Base-by-base conservation (phyloP, 2,329 filamentous ascomycete species). In the Leptographium lundbergii region DNA sequence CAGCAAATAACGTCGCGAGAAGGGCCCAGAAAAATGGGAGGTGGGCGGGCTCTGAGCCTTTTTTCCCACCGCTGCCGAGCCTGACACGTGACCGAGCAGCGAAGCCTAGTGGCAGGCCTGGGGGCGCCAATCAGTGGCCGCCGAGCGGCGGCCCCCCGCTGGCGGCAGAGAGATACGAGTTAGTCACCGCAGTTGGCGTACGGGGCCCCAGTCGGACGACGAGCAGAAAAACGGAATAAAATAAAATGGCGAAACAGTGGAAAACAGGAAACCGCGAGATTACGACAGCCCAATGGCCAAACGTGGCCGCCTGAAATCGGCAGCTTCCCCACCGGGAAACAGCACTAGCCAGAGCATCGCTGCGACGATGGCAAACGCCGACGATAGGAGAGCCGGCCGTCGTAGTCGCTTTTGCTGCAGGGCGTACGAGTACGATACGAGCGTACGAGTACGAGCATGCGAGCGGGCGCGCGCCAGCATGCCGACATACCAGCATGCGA, bases 1-100 rank as follows among this genome's bases (percentile, higher is more conserved):
- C 54, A 57, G 34, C 36, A 57, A 57, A 59, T 34, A 53, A 50
- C 24, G 32, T 22, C 54, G 54, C 39, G 32, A 42, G 51, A 19
- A 27, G 45, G 36, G 32, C 39, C 29, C 6, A 24, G 36, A 56
- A 54, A 57, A 48, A 56, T 6, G 27, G 42, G 42, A 19, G 47
- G 36, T 14, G 54, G 54, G 57, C 55, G 56, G 60, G 57, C 60
- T 61, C 55, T 59, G 60, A 61, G 60, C 60, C 60, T 61, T 61
- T 61, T 61, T 54, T 34, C 34, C 52, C 47, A 53, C 29, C 24
- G 48, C 29, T 55, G 57, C 42, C 48, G 54, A 39, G n/a, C 14
- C 22, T 22, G 50, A 56, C 57, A 61, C 57, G 55, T 59, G 57
- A 58, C 25, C 13, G 17, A 34, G 25, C 42, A 45, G 19, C 17